A percentile compares a stretch with the other conserved stretches of the same genome.
Conservation (phyloP, 2,329 filamentous ascomycete genomes). For the Aspergillus fumigatus region DNA sequence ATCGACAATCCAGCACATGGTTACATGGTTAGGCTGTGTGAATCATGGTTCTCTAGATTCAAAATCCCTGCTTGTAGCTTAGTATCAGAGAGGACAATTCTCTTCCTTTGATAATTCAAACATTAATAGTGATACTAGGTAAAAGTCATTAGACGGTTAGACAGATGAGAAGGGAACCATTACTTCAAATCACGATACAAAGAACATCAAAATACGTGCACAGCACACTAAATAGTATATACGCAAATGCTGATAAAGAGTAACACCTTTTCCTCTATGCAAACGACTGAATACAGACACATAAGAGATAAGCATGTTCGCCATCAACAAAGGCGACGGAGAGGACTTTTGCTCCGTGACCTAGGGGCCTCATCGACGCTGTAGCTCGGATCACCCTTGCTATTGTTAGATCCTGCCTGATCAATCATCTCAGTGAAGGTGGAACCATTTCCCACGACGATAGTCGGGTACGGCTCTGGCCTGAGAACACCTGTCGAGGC, state of each 20-base stretch:
- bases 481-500: conserved; percentile 21
- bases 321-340: neutral
- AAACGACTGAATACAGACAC: neutral
- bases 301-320: neutral
- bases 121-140: no score
- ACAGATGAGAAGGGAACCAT: no score
- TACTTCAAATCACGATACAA: neutral
- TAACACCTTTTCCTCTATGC: neutral
- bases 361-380: conserved; percentile 22
- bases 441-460: conserved; percentile 25
- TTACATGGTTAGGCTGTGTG: no score
- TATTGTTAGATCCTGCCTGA: conserved; percentile 30
- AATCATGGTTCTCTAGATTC: no score
- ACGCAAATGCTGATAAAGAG: neutral
- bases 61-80: no score
- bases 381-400: conserved; percentile 25
- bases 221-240: neutral
- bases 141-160: no score
- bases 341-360: conserved; percentile 2
- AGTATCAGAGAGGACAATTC: no score
- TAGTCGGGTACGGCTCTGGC: conserved; percentile 23
- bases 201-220: neutral
- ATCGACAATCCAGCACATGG: no score
- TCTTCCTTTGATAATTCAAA: no score
- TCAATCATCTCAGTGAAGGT: conserved; percentile 38